Evolutionary conservation across 75 land plant species (phyloP).

Genomic region (Larix kaempferi): DNA sequence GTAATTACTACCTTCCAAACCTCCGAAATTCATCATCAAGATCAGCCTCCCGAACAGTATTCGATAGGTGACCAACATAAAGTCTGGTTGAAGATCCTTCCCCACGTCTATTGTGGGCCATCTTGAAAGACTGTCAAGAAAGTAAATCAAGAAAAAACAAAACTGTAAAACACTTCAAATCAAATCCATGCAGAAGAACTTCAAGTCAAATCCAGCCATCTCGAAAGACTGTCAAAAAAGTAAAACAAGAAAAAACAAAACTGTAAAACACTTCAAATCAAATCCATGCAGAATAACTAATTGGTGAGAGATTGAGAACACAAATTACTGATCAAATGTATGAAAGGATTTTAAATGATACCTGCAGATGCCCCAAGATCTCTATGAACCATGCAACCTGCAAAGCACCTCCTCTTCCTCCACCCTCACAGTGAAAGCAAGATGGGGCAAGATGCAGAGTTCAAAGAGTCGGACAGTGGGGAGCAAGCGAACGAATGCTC

Average conservation of each 20-base stretch:
- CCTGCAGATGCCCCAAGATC: too few species aligned
- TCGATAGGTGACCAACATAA: neutral
- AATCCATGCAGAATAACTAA: neutral
- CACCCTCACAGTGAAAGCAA: neutral
- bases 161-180: neutral
- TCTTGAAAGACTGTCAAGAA: too few species aligned
- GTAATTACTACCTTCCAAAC: slow-evolving; percentile 1
- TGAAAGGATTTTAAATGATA: neutral
- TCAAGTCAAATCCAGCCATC: too few species aligned
- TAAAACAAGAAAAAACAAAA: neutral
- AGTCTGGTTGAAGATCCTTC: neutral
- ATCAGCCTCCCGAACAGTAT: neutral
- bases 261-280: neutral
- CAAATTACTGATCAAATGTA: neutral
- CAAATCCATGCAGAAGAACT: neutral
- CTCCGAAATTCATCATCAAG: neutral
- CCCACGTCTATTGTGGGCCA: neutral
- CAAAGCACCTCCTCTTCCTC: neutral
- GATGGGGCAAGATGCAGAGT: neutral
- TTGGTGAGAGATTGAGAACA: neutral
- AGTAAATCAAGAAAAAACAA: neutral
- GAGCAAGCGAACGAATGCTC: too few species aligned
- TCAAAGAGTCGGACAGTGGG: neutral
- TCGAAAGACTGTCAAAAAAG: too few species aligned
- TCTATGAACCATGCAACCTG: neutral